Base-by-base conservation (phyloP, 1,284 basidiomycete genomes). In the Clitocybe nebularis region DNA sequence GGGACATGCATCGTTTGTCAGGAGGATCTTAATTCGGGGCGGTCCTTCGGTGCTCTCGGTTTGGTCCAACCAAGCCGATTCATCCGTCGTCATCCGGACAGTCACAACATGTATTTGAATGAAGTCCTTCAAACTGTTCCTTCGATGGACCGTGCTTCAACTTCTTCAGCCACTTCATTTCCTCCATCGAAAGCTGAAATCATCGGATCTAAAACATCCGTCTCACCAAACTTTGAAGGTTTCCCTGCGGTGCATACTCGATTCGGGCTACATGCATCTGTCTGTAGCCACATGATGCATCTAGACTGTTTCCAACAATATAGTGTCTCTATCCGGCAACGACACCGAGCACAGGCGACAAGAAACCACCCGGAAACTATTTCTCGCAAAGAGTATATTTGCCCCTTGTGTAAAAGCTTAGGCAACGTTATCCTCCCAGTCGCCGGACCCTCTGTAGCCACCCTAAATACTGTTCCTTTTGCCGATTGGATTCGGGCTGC, bases 221-320 rank as follows among this genome's bases (percentile, higher is more conserved):
- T 69, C 3, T 62, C 68, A 24, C 69, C 66, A 40, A 81, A 74
- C 52, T 86, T 89, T 49, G 82, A 86, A 47, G 85, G 81, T 0
- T 93, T 92, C 63, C 84, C 89, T 0, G 60, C 79, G 0, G 69
- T 75, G 24, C 79, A 77, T 49, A 86, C 85, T 10, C 80, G 82
- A 21, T 93, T 93, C 53, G 96, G 95, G 4, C 70, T 98, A 20
- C 79, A 94, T 57, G 74, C 86, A 3, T 94, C 93, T 2, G 86
- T 93, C 19, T 99, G 95, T 64, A 93, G 88, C 25, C 96, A 99
- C 61, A 84, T 94, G 74, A 99, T 99, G 94, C 96, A 99, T 66
- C 69, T 95, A 47, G 80, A 85, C 29, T 99, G 96, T 66, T 97
- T 99, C 69, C 84, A 88, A 44, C 84, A 86, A 1, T 99, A 99